A percentile compares a stretch with the other conserved stretches of the same genome.
Conservation (phyloP, 352 stramenopile species). For the Plasmopara viticola region DNA sequence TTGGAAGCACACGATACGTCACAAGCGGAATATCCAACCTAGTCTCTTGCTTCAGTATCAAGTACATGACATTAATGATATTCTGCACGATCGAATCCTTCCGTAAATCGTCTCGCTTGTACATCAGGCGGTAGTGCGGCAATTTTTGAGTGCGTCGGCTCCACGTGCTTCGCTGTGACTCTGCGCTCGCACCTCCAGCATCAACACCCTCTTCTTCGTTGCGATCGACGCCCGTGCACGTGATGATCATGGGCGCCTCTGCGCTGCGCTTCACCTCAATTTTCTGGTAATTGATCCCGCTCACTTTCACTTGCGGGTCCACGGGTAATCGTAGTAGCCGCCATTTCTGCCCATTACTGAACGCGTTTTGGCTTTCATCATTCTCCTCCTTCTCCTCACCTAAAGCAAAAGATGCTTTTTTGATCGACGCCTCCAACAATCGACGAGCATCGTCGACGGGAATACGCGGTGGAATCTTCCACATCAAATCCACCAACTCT, state of each 20-base stretch:
- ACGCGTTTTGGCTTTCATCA: not conserved
- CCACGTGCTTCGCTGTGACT: slow-evolving; percentile 35
- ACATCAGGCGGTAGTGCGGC: slow-evolving; percentile 77
- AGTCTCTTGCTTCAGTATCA: slow-evolving; percentile 82
- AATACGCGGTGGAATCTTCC: slow-evolving; percentile 69
- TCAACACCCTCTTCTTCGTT: slow-evolving; percentile 60
- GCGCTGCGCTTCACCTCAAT: slow-evolving; percentile 79
- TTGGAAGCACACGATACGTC: slow-evolving; percentile 82
- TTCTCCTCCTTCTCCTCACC: not conserved
- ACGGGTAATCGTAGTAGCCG: slow-evolving; percentile 56
- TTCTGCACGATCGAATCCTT: slow-evolving; percentile 85
- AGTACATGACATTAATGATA: slow-evolving; percentile 88
- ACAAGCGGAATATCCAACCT: slow-evolving; percentile 72
- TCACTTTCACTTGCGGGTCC: slow-evolving; percentile 64
- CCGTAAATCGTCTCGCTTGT: slow-evolving; percentile 81
- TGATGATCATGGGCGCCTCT: slow-evolving; percentile 76
- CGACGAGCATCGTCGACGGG: slow-evolving; percentile 48
- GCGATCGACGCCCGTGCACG: slow-evolving; percentile 66
- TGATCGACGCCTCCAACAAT: slow-evolving; percentile 41
- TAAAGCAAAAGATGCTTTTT: slow-evolving; percentile 38
- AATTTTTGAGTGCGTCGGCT: slow-evolving; percentile 26
- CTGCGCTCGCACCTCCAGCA: slow-evolving; percentile 12
- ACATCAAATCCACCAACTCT: slow-evolving; percentile 79
- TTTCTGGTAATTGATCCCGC: slow-evolving; percentile 62
- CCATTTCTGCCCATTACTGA: slow-evolving; percentile 12